These are phyloP conservation scores for Lophiotrema nucula DNA, from an alignment of 495 filamentous ascomycete species.

Conservation along the genomic window DNA sequence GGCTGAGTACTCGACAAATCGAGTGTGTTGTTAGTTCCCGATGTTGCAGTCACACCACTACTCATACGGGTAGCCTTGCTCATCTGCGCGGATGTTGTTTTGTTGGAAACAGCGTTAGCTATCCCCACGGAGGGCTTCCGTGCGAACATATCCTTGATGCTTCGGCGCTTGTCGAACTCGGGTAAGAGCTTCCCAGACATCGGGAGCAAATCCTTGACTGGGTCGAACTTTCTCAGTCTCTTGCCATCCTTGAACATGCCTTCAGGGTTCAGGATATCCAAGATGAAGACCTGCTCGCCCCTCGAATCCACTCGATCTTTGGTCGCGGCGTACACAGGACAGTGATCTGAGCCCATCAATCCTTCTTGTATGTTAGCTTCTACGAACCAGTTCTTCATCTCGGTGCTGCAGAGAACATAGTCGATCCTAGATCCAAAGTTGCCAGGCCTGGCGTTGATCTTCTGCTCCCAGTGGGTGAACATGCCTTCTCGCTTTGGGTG, in stretches of 20 bases:
- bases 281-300: constrained; percentile 54
- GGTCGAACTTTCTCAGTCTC: constrained; percentile 62
- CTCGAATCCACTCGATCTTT: constrained; percentile 58
- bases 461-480: constrained; percentile 95
- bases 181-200: constrained; percentile 78
- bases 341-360: constrained; percentile 93
- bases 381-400: constrained; percentile 79
- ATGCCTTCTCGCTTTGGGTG: constrained; percentile 79
- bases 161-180: constrained; percentile 80
- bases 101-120: not conserved
- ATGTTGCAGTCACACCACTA: no score
- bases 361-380: constrained; percentile 96
- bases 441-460: constrained; percentile 80
- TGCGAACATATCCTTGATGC: constrained; percentile 89
- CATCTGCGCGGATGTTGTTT: not conserved
- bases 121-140: no score
- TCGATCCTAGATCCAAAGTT: constrained; percentile 92
- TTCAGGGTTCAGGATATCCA: constrained; percentile 76
- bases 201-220: constrained; percentile 64
- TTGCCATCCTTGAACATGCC: constrained; percentile 72
- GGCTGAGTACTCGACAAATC: no score
- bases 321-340: constrained; percentile 82
- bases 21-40: no score
- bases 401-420: constrained; percentile 79
- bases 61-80: no score